Percentiles rank a stretch among this genome's conserved stretches.
These are phyloP conservation scores for Mucor velutinosus DNA, from an alignment of 371 early-diverging fungal genomes.

Conservation along the genomic window DNA sequence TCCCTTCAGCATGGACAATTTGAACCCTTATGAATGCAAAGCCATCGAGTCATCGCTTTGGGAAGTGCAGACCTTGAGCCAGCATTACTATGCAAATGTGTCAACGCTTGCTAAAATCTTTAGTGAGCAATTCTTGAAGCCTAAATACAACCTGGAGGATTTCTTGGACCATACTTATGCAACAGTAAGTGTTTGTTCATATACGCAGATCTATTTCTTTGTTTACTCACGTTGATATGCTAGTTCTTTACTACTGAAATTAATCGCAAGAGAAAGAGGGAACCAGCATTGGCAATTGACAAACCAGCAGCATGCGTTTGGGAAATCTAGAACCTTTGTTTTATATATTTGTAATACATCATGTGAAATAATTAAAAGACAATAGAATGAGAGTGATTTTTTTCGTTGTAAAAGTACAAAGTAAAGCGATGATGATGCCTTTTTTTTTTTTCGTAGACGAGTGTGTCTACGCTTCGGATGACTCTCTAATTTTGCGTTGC, in stretches of 20 bases:
- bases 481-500: too few species aligned
- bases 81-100: conserved; percentile 86
- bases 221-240: background rate
- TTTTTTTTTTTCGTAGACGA: too few species aligned
- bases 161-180: conserved; percentile 92
- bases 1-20: conserved; percentile 64
- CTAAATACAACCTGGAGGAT: conserved; percentile 86
- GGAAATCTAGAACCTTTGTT: conserved; percentile 25
- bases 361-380: background rate
- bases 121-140: conserved; percentile 83
- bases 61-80: conserved; percentile 84
- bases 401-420: background rate
- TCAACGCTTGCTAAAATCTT: conserved; percentile 84
- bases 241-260: conserved; percentile 75
- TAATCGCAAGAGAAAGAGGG: conserved; percentile 66
- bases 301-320: conserved; percentile 48
- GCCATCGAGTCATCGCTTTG: conserved; percentile 91
- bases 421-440: background rate
- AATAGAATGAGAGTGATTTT: background rate
- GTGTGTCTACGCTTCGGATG: too few species aligned
- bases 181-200: conserved; percentile 49
- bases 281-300: conserved; percentile 69
- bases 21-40: conserved; percentile 76
- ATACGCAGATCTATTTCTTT: background rate
- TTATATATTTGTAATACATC: conserved; percentile 2